These are phyloP conservation scores for Tephrocybe sp. DNA, from an alignment of 768 basidiomycete species.

Conservation along the genomic window DNA sequence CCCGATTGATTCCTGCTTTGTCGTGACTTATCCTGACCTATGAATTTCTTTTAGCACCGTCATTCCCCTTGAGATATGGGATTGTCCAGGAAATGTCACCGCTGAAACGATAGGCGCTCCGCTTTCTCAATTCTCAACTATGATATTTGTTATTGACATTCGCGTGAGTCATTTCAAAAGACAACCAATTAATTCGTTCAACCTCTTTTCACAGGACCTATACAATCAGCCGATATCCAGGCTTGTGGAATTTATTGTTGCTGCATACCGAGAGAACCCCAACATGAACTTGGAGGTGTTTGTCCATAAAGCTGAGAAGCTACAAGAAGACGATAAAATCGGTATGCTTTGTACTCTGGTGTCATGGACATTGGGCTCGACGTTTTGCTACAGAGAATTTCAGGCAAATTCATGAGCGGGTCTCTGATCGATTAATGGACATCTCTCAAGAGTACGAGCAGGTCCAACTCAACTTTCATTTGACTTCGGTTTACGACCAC, in stretches of 20 bases:
- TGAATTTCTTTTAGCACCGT: slow-evolving; percentile 61
- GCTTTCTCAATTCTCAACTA: slow-evolving; percentile 76
- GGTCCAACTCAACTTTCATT: slow-evolving; percentile 80
- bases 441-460: slow-evolving; percentile 75
- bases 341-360: slow-evolving; percentile 44
- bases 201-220: slow-evolving; percentile 54
- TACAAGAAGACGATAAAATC: slow-evolving; percentile 89
- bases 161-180: slow-evolving; percentile 54
- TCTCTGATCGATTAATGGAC: slow-evolving; percentile 80
- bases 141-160: slow-evolving; percentile 95
- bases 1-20: slow-evolving; percentile 12
- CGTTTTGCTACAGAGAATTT: slow-evolving; percentile 68
- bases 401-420: slow-evolving; percentile 85
- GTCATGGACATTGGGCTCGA: neutral
- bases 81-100: slow-evolving; percentile 86
- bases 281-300: slow-evolving; percentile 86
- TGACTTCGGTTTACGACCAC: slow-evolving; percentile 94
- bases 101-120: slow-evolving; percentile 76
- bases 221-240: slow-evolving; percentile 84
- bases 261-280: slow-evolving; percentile 75
- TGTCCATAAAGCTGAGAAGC: slow-evolving; percentile 91
- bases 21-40: neutral
- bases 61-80: slow-evolving; percentile 93
- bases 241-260: slow-evolving; percentile 78
- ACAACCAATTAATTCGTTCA: neutral